Evolutionary conservation across 805 yeast species (phyloP), one percentile per base, ranked within the genome.

Genomic region (Lipomyces japonicus): DNA sequence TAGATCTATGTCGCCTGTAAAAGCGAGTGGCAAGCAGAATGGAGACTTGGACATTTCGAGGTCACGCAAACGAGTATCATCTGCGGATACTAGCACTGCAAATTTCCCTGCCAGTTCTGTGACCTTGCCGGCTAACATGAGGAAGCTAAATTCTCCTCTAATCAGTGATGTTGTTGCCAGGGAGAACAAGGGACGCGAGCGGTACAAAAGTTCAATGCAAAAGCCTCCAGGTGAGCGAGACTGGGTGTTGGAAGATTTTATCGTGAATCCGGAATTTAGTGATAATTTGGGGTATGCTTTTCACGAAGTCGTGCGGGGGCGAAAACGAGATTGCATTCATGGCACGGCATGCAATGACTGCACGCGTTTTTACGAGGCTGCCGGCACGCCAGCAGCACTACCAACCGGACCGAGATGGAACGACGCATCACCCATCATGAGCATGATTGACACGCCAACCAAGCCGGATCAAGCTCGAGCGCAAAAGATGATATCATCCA

Each of bases 211-310:
- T 14, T 44, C 50, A 7, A 19, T 53, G 9, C 48, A 41, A n/a
- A 48, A 44, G 38, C 51, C 57, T 4, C 37, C 45, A 3, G 57
- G 58, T 2, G 45, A 54, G 12, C 61, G 71, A 3, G 61, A 61
- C 9, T 72, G 75, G 75, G 63, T 66, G 7, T 63, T 67, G 2
- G 67, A 63, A 26, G 76, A 72, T 49, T 72, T 72, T 55, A 62
- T 67, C 19, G 61, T 68, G 16, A 72, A 72, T 44, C 70, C 71
- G 2, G 48, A 56, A 3, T 50, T 48, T 44, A 69, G 67, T 39
- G 60, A 61, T n/a, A 58, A 63, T 7, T 18, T 54, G 4, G 51
- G 50, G 2, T 60, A 60, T 46, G 75, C 75, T 2, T 70, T 61
- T 44, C 61, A 65, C 9, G 68, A 67, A 30, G 68, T 68, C 2